Base-by-base conservation (phyloP, 352 stramenopile species). In the Globisporangium abappressorium region DNA sequence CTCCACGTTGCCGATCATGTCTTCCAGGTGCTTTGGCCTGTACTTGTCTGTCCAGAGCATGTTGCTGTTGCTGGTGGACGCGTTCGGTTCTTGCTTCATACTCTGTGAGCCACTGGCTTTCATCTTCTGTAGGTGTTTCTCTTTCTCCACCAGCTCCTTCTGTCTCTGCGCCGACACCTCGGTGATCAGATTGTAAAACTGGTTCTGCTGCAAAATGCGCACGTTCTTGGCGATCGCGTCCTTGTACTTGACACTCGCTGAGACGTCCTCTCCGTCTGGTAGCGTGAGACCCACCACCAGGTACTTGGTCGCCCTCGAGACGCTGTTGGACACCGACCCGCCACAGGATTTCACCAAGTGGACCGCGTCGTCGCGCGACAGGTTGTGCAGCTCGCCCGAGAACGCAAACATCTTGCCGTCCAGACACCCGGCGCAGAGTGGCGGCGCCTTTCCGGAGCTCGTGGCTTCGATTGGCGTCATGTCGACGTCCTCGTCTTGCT, bases 41-140 rank as follows among this genome's bases (percentile, higher is more conserved):
- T 99, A 98, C 76, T 98, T 98, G 78, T 99, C 97, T 4, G 94
- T 97, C 97, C 97, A 99, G 20, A 99, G 74, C 64, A 85, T 79
- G 20, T 85, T 26, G 24, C 24, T 75, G 51, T 81, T 82, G 46
- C 80, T 72, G 30, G 22, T 20, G 15, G 76, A 8, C 22, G 24
- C 24, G 24, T 34, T 77, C 26, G 77, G 54, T 64, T 79, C 86
- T 46, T 83, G 78, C 26, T 87, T 95, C 70, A 74, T 82, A 30
- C 12, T 57, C n/a, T n/a, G 22, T 22, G 68, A 34, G 5, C 70
- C 72, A 57, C 78, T 77, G 77, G 87, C 58, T 70, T 83, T 91
- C 73, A 71, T 64, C 43, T 90, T 88, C 5, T 71, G 47, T 15
- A 70, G 71, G 7, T 72, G 64, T 68, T 95, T 96, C 30, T 94